Conservation (phyloP, 1,284 basidiomycete species). For the Trichosporon inkin region DNA sequence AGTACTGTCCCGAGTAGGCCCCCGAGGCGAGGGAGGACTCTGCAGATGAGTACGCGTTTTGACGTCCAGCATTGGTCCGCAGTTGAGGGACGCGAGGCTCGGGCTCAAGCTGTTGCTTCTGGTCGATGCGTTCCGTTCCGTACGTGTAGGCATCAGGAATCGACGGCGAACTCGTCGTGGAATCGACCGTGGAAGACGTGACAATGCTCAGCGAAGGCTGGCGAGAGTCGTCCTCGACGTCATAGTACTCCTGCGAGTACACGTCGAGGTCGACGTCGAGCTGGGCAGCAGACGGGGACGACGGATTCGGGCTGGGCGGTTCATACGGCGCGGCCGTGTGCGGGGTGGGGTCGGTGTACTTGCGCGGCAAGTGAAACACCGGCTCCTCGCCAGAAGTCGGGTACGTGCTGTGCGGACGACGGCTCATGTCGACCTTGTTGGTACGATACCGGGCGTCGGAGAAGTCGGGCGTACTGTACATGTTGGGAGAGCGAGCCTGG, state of each 20-base stretch:
- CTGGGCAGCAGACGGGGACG: slow-evolving; percentile 12
- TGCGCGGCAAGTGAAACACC: slow-evolving; percentile 31
- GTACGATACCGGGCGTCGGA: slow-evolving; percentile 25
- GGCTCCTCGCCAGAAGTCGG: slow-evolving; percentile 24
- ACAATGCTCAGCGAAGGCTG: slow-evolving; percentile 47
- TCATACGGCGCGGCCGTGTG: slow-evolving; percentile 16
- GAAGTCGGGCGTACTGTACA: slow-evolving; percentile 7
- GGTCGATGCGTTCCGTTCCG: slow-evolving; percentile 25
- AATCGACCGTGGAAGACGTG: slow-evolving; percentile 45
- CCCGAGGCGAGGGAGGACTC: slow-evolving; percentile 44
- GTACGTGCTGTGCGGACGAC: slow-evolving; percentile 38
- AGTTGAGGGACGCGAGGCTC: slow-evolving; percentile 35
- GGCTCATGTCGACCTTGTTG: slow-evolving; percentile 21
- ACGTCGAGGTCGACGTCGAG: slow-evolving; percentile 45
- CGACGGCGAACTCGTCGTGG: slow-evolving; percentile 40
- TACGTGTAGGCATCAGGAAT: slow-evolving; percentile 33
- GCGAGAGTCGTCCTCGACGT: slow-evolving; percentile 30
- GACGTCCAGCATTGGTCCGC: slow-evolving; percentile 35
- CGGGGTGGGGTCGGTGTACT: slow-evolving; percentile 43
- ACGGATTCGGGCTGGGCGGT: slow-evolving; percentile 16
- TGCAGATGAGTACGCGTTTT: slow-evolving; percentile 45
- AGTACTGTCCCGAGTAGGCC: slow-evolving; percentile 38
- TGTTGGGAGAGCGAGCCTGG: not conserved
- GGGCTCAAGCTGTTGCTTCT: slow-evolving; percentile 27
- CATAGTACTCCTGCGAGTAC: slow-evolving; percentile 31